Evolutionary conservation across 1,139 yeast genomes (phyloP).

Genomic region (Geotrichum fermentans): DNA sequence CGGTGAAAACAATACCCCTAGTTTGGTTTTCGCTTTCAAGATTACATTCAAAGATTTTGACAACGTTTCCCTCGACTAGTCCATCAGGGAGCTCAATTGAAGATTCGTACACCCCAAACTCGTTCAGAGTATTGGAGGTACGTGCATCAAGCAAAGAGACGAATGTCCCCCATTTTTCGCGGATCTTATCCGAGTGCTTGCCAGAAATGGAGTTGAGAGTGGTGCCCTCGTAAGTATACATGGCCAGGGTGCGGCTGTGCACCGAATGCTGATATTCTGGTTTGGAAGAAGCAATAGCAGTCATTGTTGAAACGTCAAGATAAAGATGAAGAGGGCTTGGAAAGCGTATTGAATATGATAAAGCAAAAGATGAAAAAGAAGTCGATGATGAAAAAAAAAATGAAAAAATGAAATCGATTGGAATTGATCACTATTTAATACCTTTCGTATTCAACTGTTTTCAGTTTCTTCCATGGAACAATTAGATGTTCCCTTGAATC

Average conservation of each 20-base stretch:
- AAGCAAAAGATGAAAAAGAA: not conserved
- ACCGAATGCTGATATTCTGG: constrained; percentile 10
- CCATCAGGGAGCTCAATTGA: not conserved
- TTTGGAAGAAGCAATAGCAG: not conserved
- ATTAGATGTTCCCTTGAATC: no score
- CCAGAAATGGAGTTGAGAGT: constrained; percentile 1
- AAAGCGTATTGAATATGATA: not conserved
- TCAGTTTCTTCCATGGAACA: no score
- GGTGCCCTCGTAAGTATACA: constrained; percentile 6
- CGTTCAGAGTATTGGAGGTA: not conserved
- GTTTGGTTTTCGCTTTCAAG: constrained; percentile 9
- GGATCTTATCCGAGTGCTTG: not conserved
- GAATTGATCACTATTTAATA: no score
- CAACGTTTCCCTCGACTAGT: not conserved
- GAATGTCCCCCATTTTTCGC: not conserved
- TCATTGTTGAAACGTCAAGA: not conserved
- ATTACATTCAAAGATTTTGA: constrained; percentile 6
- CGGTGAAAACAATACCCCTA: constrained; percentile 10
- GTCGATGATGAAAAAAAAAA: not conserved
- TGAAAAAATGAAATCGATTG: not conserved
- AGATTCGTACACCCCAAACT: constrained; percentile 4
- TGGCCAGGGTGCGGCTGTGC: constrained; percentile 9
- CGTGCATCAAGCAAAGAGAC: not conserved
- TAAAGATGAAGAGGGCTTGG: not conserved
- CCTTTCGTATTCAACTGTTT: no score